A percentile compares a stretch with the other conserved stretches of the same genome.
phyloP scores from a whole-genome alignment of 2,329 filamentous ascomycete genomes.

The Beauveria australis region DNA sequence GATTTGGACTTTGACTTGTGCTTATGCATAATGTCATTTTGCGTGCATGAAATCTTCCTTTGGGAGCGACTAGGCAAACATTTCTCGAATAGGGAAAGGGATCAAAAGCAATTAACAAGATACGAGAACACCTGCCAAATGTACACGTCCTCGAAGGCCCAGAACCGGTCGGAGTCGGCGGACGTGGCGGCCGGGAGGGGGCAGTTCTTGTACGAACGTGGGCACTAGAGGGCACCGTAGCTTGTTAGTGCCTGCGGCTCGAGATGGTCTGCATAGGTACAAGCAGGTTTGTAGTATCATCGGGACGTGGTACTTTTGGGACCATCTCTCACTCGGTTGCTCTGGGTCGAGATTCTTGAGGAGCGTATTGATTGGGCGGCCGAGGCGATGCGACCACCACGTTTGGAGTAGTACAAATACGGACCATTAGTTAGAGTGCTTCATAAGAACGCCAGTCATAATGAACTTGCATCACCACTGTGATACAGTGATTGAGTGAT shows the following conservation, averaged over 20 bases:
- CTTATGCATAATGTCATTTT: conserved; percentile 23
- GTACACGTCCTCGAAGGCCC: not conserved
- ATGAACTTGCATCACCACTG: conserved; percentile 1
- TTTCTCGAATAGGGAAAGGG: not conserved
- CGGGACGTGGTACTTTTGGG: conserved; percentile 3
- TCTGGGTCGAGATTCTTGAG: not conserved
- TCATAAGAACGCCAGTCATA: conserved; percentile 1
- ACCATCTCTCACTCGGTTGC: not conserved
- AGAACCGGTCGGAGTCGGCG: not conserved
- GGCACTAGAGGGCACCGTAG: not conserved
- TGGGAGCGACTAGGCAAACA: not conserved
- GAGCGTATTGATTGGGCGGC: conserved; percentile 2
- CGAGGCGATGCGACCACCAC: not conserved
- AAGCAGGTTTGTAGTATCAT: not conserved
- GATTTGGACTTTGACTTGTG: conserved; percentile 21
- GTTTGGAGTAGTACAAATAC: not conserved
- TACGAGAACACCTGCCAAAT: not conserved
- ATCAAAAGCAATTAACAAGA: not conserved
- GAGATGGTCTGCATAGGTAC: not conserved
- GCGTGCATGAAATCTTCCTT: not conserved
- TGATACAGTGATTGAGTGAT: not conserved
- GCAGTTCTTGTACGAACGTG: conserved; percentile 5
- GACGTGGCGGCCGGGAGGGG: conserved; percentile 5
- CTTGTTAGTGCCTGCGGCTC: not conserved
- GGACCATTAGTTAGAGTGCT: not conserved